Percentiles rank a stretch among this genome's conserved stretches.
These are phyloP conservation scores for Alternaria triticina DNA, from an alignment of 2,329 filamentous ascomycete species.

Conservation along the genomic window DNA sequence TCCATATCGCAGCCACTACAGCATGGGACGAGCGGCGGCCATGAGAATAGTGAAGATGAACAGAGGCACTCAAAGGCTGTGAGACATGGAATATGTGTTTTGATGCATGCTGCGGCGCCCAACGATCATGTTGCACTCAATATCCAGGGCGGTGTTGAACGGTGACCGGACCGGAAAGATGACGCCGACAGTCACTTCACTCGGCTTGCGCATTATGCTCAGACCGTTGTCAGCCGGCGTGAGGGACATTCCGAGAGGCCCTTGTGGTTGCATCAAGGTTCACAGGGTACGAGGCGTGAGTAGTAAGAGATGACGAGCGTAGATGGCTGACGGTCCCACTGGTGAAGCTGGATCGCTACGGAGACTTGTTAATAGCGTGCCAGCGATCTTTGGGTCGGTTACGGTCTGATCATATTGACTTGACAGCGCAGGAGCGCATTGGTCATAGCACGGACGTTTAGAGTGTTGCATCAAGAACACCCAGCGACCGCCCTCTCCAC, in stretches of 20 bases:
- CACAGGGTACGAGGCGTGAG: not conserved
- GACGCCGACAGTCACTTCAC: conserved; percentile 1
- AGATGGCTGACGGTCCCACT: not conserved
- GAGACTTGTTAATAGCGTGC: conserved; percentile 30
- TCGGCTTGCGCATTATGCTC: not conserved
- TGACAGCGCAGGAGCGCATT: conserved; percentile 27
- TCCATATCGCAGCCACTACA: conserved; percentile 9
- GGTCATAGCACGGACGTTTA: conserved; percentile 8
- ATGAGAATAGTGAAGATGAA: conserved; percentile 18
- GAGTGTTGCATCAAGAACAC: conserved; percentile 21
- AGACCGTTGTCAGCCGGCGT: not conserved
- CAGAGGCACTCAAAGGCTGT: conserved; percentile 12
- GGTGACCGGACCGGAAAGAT: conserved; percentile 8
- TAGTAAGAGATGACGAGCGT: not conserved
- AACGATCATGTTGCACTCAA: conserved; percentile 19
- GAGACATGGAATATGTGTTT: conserved; percentile 13
- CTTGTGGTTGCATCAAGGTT: not conserved
- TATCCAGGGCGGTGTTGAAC: conserved; percentile 4
- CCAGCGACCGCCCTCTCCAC: conserved; percentile 15
- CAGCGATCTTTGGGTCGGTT: conserved; percentile 19
- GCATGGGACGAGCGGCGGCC: conserved; percentile 10
- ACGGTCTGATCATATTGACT: conserved; percentile 15
- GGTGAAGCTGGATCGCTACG: conserved; percentile 21
- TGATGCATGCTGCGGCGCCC: conserved; percentile 24
- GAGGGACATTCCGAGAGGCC: not conserved